Conservation (phyloP, 148 eudicot species). For the Nepenthes gracilis region DNA sequence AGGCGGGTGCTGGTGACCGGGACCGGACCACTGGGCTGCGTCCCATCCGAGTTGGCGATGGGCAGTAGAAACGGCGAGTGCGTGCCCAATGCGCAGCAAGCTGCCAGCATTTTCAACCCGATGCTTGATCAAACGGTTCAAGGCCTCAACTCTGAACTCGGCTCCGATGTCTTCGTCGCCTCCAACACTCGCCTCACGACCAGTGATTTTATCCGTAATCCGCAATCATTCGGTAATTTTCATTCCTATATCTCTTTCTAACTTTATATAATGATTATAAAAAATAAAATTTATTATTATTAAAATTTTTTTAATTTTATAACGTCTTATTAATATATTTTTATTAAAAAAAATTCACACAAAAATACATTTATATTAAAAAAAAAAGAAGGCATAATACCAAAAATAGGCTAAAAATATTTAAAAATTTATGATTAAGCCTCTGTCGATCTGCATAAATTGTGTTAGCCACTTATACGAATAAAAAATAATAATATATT, state of each 20-base stretch:
- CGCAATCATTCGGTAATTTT: constrained; percentile 44
- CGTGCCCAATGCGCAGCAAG: constrained; percentile 22
- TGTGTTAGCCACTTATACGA: too few species aligned
- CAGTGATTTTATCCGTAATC: constrained; percentile 40
- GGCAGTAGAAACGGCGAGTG: constrained; percentile 44
- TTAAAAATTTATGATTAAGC: too few species aligned
- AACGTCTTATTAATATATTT: too few species aligned
- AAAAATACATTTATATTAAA: too few species aligned
- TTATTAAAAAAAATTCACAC: too few species aligned
- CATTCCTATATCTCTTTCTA: background rate
- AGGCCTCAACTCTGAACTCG: constrained; percentile 25
- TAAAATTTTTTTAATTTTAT: background rate
- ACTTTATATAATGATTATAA: background rate
- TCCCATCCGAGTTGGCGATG: constrained; percentile 48
- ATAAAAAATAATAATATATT: too few species aligned
- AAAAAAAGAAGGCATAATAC: too few species aligned
- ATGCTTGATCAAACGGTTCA: constrained; percentile 20
- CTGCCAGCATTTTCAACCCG: constrained; percentile 29
- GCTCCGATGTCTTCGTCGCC: constrained; percentile 40
- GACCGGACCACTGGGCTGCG: constrained; percentile 79
- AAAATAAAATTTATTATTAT: background rate
- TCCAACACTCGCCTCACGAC: constrained; percentile 34
- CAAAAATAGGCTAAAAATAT: too few species aligned
- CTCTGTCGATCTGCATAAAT: too few species aligned
- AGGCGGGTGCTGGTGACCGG: constrained; percentile 70